Base-by-base conservation (phyloP, 306 rosid genomes). In the Medicago arabica region DNA sequence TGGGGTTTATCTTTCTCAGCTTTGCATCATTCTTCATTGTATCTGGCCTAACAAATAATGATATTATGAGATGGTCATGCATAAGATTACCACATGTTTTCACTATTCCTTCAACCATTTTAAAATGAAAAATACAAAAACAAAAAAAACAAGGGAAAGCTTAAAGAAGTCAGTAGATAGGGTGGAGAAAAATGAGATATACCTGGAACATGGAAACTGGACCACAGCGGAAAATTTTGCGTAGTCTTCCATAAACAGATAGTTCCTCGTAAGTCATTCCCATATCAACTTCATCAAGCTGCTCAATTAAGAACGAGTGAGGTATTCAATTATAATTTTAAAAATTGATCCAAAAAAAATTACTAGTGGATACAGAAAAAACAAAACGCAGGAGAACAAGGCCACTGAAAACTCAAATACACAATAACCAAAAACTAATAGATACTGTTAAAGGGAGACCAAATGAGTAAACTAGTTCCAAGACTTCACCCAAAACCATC, bases 231-330 rank as follows among this genome's bases (percentile, higher is more conserved):
- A 92, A 92, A 72, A 90, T 90, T 85, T 92, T 95, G 40, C 97
- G 85, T 43, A 95, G 61, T 83, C 99, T 88, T 85, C 99, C 99
- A 55, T 88, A 90, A 74, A 89, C 88, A 13, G 97, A 95, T 79
- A 95, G 95, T 81, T 92, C 99, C 78, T 95, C 97, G 0, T 92
- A 95, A 43, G 97, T 89, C 99, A 95, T 92, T 76, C 97, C 99
- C 99, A 92, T 92, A 86, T 95, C 97, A 46, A 92, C 97, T 85
- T 95, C 99, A 80, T 95, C 99, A 57, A 92, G 88, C 96, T 92
- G 87, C 68, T 70, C 71, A 67, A 55, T 64, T 82, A 51, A 71
- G 77, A 80, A 77, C 67, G 25, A 31, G 67, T 70, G 25, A 31
- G 67, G 31, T 14, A 64, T 77, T 78, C 62, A 74, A 51, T 53